Base-by-base conservation (phyloP, 495 filamentous ascomycete species). In the Trichocladium antarcticum region DNA sequence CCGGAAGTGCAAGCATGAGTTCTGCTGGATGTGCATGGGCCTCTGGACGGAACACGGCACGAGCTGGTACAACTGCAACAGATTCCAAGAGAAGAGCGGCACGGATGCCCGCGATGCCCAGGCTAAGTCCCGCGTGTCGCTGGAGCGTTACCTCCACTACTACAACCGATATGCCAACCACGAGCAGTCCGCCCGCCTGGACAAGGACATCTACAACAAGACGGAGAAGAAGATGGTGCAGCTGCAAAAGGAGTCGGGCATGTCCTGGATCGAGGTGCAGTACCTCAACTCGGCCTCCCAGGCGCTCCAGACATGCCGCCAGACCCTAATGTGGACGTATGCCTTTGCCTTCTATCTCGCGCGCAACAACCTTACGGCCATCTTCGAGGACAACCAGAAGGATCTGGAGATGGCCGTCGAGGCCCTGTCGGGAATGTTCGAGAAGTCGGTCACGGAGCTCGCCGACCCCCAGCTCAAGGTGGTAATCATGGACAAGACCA, bases 21-120 rank as follows among this genome's bases (percentile, higher is more conserved):
- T 98, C 60, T 98, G 92, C 72, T 98, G 92, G 92, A 96, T 98
- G 81, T 98, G 92, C 65, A 98, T 98, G 92, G 92, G 92, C 1
- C 71, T 94, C 8, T 98, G 92, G 92, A 89, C 87, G 1, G 92
- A 98, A 64, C 92, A 98, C 60, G 92, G 92, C 48, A 97, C 92
- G n/a, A 95, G 88, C 69, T 98, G 92, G 92, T 98, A 98, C 69
- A 98, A 95, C 64, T 98, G 92, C 76, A 98, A 93, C 59, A 74
- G 92, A 6, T 98, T 84, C 61, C 92, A 97, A 61, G 92, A 97
- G 68, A 95, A 87, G 70, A 93, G 86, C 44, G 92, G 93, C 0
- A 74, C 75, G 0, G 92, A 96, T 35, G 92, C 90, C 5, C 76
- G 93, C 14, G 85, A 89, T 57, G 86, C 84, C 3, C 93, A 97